Percentiles rank a stretch among this genome's conserved stretches.
These are phyloP conservation scores for Psilocybe cyanescens DNA, from an alignment of 768 basidiomycete genomes.

Conservation along the genomic window DNA sequence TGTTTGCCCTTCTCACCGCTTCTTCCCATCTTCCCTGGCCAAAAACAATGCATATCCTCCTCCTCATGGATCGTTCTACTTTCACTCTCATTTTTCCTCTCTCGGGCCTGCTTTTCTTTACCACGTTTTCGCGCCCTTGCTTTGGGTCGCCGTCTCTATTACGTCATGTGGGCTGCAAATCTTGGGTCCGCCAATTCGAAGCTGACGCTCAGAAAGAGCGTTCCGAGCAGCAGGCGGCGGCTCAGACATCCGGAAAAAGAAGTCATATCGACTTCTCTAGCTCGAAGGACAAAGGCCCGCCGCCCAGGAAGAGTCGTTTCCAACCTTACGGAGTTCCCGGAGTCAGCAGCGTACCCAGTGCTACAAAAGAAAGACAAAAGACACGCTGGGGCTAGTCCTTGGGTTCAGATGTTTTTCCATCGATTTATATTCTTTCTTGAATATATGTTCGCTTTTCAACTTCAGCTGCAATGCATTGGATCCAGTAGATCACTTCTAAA, in stretches of 20 bases:
- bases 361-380: slow-evolving; percentile 17
- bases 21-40: neutral
- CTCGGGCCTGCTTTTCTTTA: neutral
- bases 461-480: neutral
- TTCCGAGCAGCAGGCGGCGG: slow-evolving; percentile 59
- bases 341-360: slow-evolving; percentile 1
- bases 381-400: slow-evolving; percentile 23
- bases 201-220: slow-evolving; percentile 66
- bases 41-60: no score
- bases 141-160: slow-evolving; percentile 8
- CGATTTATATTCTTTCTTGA: neutral
- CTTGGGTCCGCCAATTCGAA: slow-evolving; percentile 36
- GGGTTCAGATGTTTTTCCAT: neutral
- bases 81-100: neutral
- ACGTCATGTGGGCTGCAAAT: slow-evolving; percentile 25
- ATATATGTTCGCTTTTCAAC: neutral
- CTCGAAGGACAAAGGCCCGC: slow-evolving; percentile 19
- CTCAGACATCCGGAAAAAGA: slow-evolving; percentile 59
- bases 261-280: slow-evolving; percentile 61
- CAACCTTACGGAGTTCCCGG: slow-evolving; percentile 26
- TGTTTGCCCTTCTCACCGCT: slow-evolving; percentile 12
- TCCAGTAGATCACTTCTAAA: neutral
- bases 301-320: slow-evolving; percentile 33
- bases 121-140: neutral
- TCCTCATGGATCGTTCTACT: neutral